Base-by-base conservation (phyloP, 2,329 filamentous ascomycete genomes). In the Claviceps lovelessii region DNA sequence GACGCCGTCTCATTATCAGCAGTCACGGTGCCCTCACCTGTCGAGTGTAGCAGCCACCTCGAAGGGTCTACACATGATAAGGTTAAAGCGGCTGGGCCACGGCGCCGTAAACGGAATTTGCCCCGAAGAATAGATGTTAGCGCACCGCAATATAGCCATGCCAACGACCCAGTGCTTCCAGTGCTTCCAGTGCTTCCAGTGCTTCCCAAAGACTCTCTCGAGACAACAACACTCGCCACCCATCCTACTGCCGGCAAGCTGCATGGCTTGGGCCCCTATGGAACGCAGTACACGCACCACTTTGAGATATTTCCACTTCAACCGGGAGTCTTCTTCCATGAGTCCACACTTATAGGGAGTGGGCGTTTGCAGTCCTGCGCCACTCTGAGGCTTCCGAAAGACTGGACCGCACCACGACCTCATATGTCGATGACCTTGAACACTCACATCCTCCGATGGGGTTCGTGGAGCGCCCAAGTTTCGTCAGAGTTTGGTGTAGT, bases 261-360 rank as follows among this genome's bases (percentile, higher is more conserved):
- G n/a, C 60, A 64, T 11, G 79, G 80, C 1, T 67, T 85, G 8
- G 79, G 77, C 0, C 78, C 79, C 0, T 83, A 80, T 62, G 81
- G 81, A 1, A 80, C 78, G 1, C 72, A 74, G 29, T 85, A 84
- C 62, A 78, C 80, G 0, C 73, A 77, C 39, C 76, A 85, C 61
- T 85, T 85, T 58, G 80, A 84, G 49, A 65, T 80, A 5, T 81
- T 83, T 53, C 80, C 81, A 19, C 67, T 85, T 35, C 74, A 77
- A 44, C 61, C 65, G 7, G 76, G 75, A 3, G 72, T 78, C 0
- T 84, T 75, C 64, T 84, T 85, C 53, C 80, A 84, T 54, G 72
- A 76, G 57, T 76, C 71, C 53, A 84, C 80, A 0, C 63, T 84
- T 33, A 67, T 85, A 48, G 82, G 81, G 8, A 74, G 72, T 58